Conservation (phyloP, 2,329 filamentous ascomycete genomes). For the Sordariomycetes sp. region DNA sequence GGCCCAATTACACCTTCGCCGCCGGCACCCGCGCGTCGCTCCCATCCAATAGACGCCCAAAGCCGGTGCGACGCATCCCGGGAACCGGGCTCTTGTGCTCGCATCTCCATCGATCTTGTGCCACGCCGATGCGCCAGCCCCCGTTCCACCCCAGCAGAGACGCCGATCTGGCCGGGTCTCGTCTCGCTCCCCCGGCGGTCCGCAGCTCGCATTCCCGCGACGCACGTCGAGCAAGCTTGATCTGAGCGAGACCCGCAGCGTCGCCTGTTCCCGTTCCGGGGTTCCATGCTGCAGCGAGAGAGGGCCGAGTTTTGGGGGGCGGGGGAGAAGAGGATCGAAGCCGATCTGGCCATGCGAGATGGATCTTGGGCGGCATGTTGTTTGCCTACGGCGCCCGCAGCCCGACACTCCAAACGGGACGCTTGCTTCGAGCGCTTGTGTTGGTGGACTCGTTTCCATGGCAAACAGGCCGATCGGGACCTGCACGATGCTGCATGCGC, state of each 20-base stretch:
- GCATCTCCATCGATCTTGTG: background rate
- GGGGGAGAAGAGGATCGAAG: background rate
- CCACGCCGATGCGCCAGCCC: background rate
- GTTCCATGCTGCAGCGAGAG: background rate
- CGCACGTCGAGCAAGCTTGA: background rate
- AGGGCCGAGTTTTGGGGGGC: no score
- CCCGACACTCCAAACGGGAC: background rate
- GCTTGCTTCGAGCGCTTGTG: background rate
- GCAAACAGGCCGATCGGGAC: background rate
- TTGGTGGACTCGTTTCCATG: background rate
- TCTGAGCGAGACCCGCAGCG: background rate
- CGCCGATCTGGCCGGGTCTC: background rate
- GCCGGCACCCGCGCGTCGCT: background rate
- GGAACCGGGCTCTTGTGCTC: background rate
- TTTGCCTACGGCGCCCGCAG: background rate
- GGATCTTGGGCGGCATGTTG: background rate
- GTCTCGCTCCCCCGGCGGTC: background rate
- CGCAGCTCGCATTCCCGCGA: background rate
- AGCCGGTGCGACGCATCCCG: background rate
- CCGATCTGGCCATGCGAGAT: background rate
- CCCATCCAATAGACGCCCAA: background rate
- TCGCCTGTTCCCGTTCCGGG: background rate
- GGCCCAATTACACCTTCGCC: background rate
- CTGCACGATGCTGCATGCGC: background rate
- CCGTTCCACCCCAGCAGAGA: background rate